These are phyloP conservation scores for Trichoderma simmonsii DNA, from an alignment of 2,329 filamentous ascomycete genomes.

Conservation along the genomic window DNA sequence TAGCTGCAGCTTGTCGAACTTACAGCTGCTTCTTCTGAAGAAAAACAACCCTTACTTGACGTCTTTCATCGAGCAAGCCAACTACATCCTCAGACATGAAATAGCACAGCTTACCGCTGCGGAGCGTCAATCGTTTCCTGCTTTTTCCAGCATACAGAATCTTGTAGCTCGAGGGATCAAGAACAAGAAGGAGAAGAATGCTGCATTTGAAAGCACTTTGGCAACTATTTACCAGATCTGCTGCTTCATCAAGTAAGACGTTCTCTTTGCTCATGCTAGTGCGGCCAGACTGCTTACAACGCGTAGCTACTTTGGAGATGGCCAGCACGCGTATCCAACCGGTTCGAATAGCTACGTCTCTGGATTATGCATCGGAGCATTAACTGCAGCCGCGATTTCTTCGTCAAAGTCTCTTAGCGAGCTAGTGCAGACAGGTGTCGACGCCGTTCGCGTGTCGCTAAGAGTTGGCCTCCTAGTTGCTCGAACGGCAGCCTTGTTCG, in stretches of 20 bases:
- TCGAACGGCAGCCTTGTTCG: conserved; percentile 10
- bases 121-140: conserved; percentile 9
- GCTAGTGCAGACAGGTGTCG: conserved; percentile 6
- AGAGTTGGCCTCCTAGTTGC: conserved; percentile 12
- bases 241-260: conserved; percentile 3
- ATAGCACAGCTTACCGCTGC: not conserved
- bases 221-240: conserved; percentile 15
- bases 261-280: not conserved
- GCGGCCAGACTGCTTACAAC: not conserved
- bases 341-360: not conserved
- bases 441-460: conserved; percentile 10
- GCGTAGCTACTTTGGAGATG: conserved; percentile 8
- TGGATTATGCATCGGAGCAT: conserved; percentile 14
- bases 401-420: conserved; percentile 12
- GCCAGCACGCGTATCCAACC: not conserved
- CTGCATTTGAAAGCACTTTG: conserved; percentile 12
- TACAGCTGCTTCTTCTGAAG: conserved; percentile 10
- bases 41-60: conserved; percentile 9
- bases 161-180: conserved; percentile 12
- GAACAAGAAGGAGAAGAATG: not conserved
- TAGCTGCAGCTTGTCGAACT: not conserved
- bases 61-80: conserved; percentile 11
- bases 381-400: conserved; percentile 16
- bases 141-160: conserved; percentile 13
- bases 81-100: conserved; percentile 7